Evolutionary conservation across 2,329 filamentous ascomycete genomes (phyloP).

Genomic region (Fusarium agapanthi): DNA sequence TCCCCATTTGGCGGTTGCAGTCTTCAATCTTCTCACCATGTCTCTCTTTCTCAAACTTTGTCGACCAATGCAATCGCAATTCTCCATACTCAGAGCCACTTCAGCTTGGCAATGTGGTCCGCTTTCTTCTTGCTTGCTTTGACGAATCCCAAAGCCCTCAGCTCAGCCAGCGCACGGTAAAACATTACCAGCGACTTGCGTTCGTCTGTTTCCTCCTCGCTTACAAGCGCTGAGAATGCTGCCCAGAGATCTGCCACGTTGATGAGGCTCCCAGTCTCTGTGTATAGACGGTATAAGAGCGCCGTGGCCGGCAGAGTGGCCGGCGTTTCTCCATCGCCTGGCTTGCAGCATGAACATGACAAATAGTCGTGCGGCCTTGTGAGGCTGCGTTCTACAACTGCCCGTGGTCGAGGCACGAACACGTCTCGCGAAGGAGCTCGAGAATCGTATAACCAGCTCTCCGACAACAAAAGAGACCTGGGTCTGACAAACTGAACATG

Average conservation of each 20-base stretch:
- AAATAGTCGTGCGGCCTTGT: constrained; percentile 80
- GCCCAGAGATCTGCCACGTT: constrained; percentile 84
- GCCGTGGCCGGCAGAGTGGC: constrained; percentile 74
- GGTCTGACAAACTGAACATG: constrained; percentile 38
- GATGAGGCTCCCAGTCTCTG: constrained; percentile 78
- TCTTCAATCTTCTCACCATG: constrained; percentile 7
- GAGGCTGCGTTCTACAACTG: constrained; percentile 76
- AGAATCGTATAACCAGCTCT: constrained; percentile 80
- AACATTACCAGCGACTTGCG: constrained; percentile 76
- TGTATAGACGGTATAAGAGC: constrained; percentile 80
- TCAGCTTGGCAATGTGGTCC: constrained; percentile 91
- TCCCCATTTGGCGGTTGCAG: constrained; percentile 1
- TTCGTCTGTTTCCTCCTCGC: constrained; percentile 55
- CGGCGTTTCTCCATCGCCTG: constrained; percentile 58
- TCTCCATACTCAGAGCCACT: constrained; percentile 65
- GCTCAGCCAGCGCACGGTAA: constrained; percentile 84
- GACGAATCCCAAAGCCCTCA: constrained; percentile 86
- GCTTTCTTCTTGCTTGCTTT: constrained; percentile 91
- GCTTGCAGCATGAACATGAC: constrained; percentile 73
- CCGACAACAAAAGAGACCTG: constrained; percentile 67
- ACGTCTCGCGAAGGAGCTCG: constrained; percentile 75
- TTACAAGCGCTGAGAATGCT: constrained; percentile 74
- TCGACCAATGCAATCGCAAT: constrained; percentile 15
- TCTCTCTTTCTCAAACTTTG: constrained; percentile 21
- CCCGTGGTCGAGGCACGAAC: constrained; percentile 77